Evolutionary conservation across 345 rosid species (phyloP).

Genomic region (Ricinus communis): DNA sequence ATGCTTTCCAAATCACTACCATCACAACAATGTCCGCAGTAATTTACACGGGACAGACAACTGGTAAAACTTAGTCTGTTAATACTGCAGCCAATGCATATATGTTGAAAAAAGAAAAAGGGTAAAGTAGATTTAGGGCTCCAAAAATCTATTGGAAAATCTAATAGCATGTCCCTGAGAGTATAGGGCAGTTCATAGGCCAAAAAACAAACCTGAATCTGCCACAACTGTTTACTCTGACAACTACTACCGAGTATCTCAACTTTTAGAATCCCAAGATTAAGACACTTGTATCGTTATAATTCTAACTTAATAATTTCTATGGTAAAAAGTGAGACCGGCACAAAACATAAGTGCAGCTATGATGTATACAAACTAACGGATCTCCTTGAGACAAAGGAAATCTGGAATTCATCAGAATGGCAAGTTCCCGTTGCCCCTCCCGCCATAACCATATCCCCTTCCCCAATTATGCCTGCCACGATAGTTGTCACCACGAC

Average conservation of each 20-base stretch:
- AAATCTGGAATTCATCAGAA: constrained; percentile 17
- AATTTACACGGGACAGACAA: neutral
- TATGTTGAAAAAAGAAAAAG: neutral
- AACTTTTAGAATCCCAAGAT: constrained; percentile 5
- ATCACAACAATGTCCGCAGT: neutral
- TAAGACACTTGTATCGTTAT: too few relatives aligned
- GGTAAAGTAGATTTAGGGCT: neutral
- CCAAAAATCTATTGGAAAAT: neutral
- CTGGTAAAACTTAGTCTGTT: neutral
- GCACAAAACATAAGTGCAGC: constrained; percentile 8
- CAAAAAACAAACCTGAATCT: constrained; percentile 30
- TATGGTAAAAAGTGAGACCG: too few relatives aligned
- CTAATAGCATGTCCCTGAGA: too few relatives aligned
- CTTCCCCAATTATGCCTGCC: constrained; percentile 25
- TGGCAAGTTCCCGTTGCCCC: constrained; percentile 28
- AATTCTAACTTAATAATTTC: too few relatives aligned
- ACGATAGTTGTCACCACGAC: constrained; percentile 21
- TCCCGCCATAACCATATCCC: constrained; percentile 36
- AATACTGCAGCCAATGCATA: neutral
- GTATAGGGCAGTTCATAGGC: too few relatives aligned
- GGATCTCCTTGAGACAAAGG: constrained; percentile 1
- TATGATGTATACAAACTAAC: neutral
- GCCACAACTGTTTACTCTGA: constrained; percentile 15
- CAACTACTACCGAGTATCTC: constrained; percentile 13
- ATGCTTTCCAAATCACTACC: neutral